A percentile compares a stretch with the other conserved stretches of the same genome.
These are phyloP conservation scores for Pichia pseudocactophila DNA, from an alignment of 805 yeast species.

Conservation along the genomic window DNA sequence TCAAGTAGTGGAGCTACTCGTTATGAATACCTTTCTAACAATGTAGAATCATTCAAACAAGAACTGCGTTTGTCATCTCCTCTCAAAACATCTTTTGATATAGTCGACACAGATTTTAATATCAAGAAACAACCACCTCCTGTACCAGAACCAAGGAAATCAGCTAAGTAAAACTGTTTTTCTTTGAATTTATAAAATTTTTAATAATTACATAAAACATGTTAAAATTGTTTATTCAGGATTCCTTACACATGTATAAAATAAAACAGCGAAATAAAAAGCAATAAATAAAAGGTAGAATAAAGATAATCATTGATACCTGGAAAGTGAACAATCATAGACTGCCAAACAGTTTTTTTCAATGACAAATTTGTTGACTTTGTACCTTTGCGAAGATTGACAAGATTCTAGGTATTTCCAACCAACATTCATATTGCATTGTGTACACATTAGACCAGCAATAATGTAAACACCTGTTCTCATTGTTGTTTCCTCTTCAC, in stretches of 20 bases:
- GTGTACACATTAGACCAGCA: constrained; percentile 23
- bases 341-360: constrained; percentile 17
- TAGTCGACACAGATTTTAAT: neutral
- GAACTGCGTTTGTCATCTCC: constrained; percentile 9
- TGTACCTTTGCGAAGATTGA: constrained; percentile 23
- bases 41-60: constrained; percentile 14
- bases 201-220: too few relatives aligned
- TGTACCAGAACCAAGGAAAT: constrained; percentile 4
- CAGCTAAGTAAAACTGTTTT: neutral
- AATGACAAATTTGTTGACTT: constrained; percentile 28
- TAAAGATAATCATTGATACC: neutral
- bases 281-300: neutral
- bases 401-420: constrained; percentile 29
- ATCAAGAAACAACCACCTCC: constrained; percentile 5
- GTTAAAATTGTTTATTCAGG: too few relatives aligned
- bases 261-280: too few relatives aligned
- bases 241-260: too few relatives aligned
- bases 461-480: constrained; percentile 28
- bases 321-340: neutral
- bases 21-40: constrained; percentile 18
- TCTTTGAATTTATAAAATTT: too few relatives aligned
- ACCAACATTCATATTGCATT: constrained; percentile 25
- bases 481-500: constrained; percentile 23
- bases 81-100: neutral
- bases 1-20: constrained; percentile 16